phyloP scores from a whole-genome alignment of 2,329 filamentous ascomycete species.

The Aureobasidium musti region DNA sequence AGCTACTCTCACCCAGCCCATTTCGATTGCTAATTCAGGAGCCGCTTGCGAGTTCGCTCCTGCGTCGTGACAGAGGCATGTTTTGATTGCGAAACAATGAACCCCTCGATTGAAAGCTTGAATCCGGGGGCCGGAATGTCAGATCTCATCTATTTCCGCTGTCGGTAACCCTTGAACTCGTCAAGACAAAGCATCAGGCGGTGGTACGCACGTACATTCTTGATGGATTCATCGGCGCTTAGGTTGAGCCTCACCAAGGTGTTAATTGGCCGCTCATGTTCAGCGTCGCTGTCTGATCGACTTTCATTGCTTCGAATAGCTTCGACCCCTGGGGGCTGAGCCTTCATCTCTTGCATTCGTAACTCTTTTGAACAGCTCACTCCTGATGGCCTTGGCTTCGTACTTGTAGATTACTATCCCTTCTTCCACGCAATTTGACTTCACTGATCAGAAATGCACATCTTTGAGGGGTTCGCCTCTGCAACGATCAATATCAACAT shows the following conservation, averaged over 20 bases:
- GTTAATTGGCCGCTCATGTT: background rate
- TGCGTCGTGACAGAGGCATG: slow-evolving; percentile 17
- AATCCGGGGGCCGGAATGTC: slow-evolving; percentile 14
- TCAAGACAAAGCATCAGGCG: slow-evolving; percentile 7
- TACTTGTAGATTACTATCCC: background rate
- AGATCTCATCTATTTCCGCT: slow-evolving; percentile 19
- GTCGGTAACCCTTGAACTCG: background rate
- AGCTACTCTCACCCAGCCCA: slow-evolving; percentile 7
- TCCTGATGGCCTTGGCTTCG: slow-evolving; percentile 9
- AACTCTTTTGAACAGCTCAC: background rate
- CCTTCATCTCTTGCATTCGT: slow-evolving; percentile 14
- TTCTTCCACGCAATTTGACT: background rate
- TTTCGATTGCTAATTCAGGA: slow-evolving; percentile 25
- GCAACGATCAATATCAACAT: background rate
- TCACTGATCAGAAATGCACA: background rate
- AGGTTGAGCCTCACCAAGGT: slow-evolving; percentile 20
- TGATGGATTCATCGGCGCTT: background rate
- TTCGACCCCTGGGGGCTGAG: background rate
- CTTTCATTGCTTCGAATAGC: background rate
- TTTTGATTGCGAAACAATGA: slow-evolving; percentile 29
- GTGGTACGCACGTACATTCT: slow-evolving; percentile 1
- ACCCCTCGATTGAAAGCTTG: slow-evolving; percentile 10
- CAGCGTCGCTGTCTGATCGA: slow-evolving; percentile 17
- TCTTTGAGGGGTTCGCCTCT: background rate
- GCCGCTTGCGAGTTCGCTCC: background rate